These are phyloP conservation scores for Nicotiana knightiana DNA, from an alignment of 257 asterid species.

Conservation along the genomic window DNA sequence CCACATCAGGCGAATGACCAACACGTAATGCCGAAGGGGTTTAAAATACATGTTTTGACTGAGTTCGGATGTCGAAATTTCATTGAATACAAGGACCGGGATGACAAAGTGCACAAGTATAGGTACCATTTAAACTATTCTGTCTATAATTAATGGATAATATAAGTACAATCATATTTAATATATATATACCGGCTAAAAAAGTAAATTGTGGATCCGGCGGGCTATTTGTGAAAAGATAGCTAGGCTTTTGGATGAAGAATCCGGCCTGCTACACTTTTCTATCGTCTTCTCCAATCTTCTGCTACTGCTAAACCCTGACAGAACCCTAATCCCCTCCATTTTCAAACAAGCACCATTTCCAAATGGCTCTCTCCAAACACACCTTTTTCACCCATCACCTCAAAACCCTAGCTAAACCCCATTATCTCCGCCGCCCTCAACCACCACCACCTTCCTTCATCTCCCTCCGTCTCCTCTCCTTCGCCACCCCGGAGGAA, in stretches of 20 bases:
- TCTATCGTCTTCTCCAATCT: conserved; percentile 1
- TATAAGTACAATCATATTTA: no score
- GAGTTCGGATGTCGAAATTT: no score
- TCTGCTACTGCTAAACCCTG: conserved; percentile 6
- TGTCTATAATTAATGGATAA: no score
- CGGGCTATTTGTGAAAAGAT: no score
- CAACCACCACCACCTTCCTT: conserved; percentile 32
- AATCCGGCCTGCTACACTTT: neutral
- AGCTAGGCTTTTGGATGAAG: neutral
- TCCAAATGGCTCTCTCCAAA: conserved; percentile 67
- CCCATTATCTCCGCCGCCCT: conserved; percentile 23
- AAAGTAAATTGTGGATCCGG: no score
- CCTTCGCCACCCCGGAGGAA: conserved; percentile 93
- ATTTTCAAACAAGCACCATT: neutral
- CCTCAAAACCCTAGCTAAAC: conserved; percentile 41
- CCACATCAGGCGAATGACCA: no score
- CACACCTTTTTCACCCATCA: conserved; percentile 45
- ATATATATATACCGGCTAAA: no score
- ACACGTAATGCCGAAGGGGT: no score
- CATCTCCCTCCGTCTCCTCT: conserved; percentile 52
- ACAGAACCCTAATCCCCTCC: conserved; percentile 11
- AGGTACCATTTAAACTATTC: no score
- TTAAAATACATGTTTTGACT: no score
- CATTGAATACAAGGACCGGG: no score
- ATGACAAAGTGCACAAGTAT: no score